Percentiles rank a stretch among this genome's conserved stretches.
Conservation (phyloP, 1,284 basidiomycete genomes). For the Marasmius fiardii region DNA sequence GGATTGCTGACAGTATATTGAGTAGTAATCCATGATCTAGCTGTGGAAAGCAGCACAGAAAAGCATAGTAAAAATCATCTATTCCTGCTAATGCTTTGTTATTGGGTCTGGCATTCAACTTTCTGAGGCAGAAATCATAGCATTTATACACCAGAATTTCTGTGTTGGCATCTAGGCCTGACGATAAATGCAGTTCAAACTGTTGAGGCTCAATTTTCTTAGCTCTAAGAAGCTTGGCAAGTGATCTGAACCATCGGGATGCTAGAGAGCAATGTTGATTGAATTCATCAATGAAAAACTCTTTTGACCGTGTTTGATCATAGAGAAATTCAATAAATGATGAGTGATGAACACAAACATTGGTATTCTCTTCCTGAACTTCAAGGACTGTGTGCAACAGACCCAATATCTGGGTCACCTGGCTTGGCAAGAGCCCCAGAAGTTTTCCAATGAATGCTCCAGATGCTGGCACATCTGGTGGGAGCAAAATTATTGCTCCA, state of each 20-base stretch:
- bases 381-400: background rate
- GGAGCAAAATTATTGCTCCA: background rate
- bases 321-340: background rate
- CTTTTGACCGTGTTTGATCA: background rate
- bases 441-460: background rate
- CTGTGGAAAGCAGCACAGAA: too few species aligned
- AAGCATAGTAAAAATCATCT: too few species aligned
- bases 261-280: background rate
- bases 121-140: too few species aligned
- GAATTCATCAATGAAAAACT: background rate
- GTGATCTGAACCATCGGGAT: background rate
- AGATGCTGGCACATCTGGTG: background rate
- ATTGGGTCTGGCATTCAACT: too few species aligned
- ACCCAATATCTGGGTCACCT: background rate
- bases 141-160: too few species aligned
- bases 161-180: too few species aligned
- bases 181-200: too few species aligned
- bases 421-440: background rate
- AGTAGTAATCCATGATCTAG: too few species aligned
- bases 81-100: too few species aligned
- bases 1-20: too few species aligned
- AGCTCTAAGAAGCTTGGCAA: too few species aligned
- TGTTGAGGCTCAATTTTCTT: too few species aligned
- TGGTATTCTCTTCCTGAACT: background rate
- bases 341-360: background rate